Base-by-base conservation (phyloP, 345 rosid species). In the Pistacia integerrima region DNA sequence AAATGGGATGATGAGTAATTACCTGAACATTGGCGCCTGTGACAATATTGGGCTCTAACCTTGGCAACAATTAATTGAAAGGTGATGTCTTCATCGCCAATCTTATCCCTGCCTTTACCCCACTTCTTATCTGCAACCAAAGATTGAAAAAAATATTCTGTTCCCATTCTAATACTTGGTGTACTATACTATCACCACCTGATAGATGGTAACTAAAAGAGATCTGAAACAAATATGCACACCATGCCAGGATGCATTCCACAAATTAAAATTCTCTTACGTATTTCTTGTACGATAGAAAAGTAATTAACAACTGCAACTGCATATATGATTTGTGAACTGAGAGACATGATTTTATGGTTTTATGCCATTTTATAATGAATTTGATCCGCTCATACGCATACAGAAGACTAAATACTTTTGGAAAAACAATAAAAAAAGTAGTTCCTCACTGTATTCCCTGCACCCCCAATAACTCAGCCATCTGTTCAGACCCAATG, bases 401-500 rank as follows among this genome's bases (percentile, higher is more conserved):
- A 14, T 52, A 35, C 4, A 0, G 16, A 22, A 16, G 2, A 33
- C 9, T 30, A 25, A 74, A 51, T 7, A 51, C 36, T 20, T 11
- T 7, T 12, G 0, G n/a, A 63, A 63, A 13, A 54, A 13, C 52
- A 51, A 14, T 25, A 20, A 5, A 6, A 35, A 36, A 18, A 55
- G 36, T 38, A 8, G 33, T 49, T 57, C 14, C 85, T 46, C 82
- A 91, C 99, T 52, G 78, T 89, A 55, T 82, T 84, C 28, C 93
- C 95, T 18, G 95, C 92, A 85, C 94, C 25, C 89, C 93, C 9
- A 95, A 70, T 84, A 95, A 82, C 59, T 88, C 93, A 76, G 98
- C 97, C 91, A 94, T 80, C 82, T 87, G 81, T 83, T 86, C 93
- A 18, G 97, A 91, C 55, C 82, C 80, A 59, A 93, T 71, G 62